phyloP scores from a whole-genome alignment of 2,329 filamentous ascomycete species.

The Fusarium brevicatenulatum region DNA sequence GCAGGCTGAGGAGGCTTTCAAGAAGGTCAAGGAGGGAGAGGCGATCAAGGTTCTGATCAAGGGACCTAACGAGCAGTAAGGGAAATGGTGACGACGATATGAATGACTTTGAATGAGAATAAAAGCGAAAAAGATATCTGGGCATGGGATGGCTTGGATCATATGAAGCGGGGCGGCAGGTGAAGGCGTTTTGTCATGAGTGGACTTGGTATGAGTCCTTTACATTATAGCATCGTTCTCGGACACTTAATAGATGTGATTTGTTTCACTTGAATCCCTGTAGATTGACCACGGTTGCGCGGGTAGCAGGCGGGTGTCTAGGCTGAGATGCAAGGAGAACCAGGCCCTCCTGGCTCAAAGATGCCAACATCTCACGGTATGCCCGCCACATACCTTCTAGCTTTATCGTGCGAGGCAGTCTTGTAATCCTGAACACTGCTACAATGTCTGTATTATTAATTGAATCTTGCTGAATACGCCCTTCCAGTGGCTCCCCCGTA shows the following conservation, averaged over 20 bases:
- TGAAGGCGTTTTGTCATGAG: constrained; percentile 29
- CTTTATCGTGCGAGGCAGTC: neutral
- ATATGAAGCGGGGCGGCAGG: constrained; percentile 1
- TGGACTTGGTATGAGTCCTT: constrained; percentile 9
- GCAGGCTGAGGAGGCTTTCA: constrained; percentile 86
- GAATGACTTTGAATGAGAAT: constrained; percentile 4
- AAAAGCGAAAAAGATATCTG: constrained; percentile 7
- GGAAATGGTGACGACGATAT: constrained; percentile 6
- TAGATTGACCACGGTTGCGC: neutral
- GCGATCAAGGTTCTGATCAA: constrained; percentile 76
- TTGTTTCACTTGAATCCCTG: constrained; percentile 8
- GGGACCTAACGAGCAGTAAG: constrained; percentile 69
- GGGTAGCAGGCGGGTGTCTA: neutral
- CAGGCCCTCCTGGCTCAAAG: neutral
- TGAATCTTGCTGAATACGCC: neutral
- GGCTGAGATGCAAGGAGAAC: neutral
- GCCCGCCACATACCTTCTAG: too few relatives aligned
- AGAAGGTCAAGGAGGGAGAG: constrained; percentile 85
- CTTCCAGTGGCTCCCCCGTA: neutral
- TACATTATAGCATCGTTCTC: constrained; percentile 2
- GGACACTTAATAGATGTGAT: constrained; percentile 8
- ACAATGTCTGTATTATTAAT: neutral
- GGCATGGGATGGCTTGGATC: neutral
- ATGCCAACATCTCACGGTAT: neutral
- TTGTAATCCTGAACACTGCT: too few relatives aligned